Percentiles rank a stretch among this genome's conserved stretches.
Evolutionary conservation across 2,329 filamentous ascomycete genomes (phyloP).

Genomic region (Chlorencoelia australis): DNA sequence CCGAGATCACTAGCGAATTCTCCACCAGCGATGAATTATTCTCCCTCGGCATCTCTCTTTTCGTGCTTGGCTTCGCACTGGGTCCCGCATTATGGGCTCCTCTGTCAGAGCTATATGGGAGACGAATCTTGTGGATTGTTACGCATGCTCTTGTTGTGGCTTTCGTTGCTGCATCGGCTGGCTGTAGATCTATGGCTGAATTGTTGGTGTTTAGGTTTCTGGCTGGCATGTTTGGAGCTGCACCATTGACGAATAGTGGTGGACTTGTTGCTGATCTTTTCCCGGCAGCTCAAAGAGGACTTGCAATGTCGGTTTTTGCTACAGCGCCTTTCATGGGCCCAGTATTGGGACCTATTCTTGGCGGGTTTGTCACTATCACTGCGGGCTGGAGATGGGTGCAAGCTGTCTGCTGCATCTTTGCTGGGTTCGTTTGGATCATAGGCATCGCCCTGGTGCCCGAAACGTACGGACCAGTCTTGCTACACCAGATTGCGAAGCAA

Average conservation of each 20-base stretch:
- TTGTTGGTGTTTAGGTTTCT: slow-evolving; percentile 15
- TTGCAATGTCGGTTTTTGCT: slow-evolving; percentile 53
- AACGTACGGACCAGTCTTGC: slow-evolving; percentile 49
- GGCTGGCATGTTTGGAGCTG: slow-evolving; percentile 13
- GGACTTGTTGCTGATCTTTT: slow-evolving; percentile 55
- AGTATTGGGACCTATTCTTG: slow-evolving; percentile 51
- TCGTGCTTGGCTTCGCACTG: slow-evolving; percentile 62
- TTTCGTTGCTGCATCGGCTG: too few relatives aligned
- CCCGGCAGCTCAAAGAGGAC: slow-evolving; percentile 38
- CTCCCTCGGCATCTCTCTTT: slow-evolving; percentile 58
- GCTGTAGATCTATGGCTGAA: too few relatives aligned
- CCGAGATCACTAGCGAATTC: slow-evolving; percentile 27
- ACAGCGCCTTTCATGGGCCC: slow-evolving; percentile 59
- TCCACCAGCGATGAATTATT: slow-evolving; percentile 14
- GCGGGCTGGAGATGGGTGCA: slow-evolving; percentile 64
- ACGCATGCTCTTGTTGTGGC: too few relatives aligned
- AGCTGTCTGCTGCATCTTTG: slow-evolving; percentile 53
- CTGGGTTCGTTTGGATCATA: slow-evolving; percentile 47
- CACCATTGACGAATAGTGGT: slow-evolving; percentile 44
- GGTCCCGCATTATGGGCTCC: slow-evolving; percentile 66
- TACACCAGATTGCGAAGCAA: slow-evolving; percentile 40
- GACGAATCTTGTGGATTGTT: too few relatives aligned
- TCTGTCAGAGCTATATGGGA: slow-evolving; percentile 60
- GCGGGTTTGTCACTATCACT: slow-evolving; percentile 54
- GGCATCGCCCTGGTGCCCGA: slow-evolving; percentile 44